phyloP scores from a whole-genome alignment of 768 basidiomycete species.

The Pisolithus orientalis region DNA sequence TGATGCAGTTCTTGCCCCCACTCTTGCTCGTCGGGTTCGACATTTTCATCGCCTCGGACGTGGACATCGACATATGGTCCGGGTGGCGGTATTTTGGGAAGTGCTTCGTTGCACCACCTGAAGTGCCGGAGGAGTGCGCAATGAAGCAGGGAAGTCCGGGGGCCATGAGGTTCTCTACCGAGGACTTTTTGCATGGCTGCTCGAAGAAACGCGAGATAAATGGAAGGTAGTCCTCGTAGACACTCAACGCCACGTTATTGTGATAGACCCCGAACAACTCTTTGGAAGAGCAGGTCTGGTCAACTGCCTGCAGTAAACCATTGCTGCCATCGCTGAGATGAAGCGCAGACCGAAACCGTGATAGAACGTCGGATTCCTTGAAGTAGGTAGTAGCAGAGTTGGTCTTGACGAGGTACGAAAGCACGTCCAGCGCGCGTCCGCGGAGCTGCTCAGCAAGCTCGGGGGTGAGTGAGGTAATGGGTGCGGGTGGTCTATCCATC shows the following conservation, averaged over 20 bases:
- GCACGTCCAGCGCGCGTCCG: slow-evolving; percentile 15
- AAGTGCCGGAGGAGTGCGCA: slow-evolving; percentile 16
- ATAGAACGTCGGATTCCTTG: slow-evolving; percentile 8
- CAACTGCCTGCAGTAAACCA: neutral
- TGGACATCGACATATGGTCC: slow-evolving; percentile 14
- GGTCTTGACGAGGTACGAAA: slow-evolving; percentile 16
- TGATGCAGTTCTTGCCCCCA: slow-evolving; percentile 13
- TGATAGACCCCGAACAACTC: slow-evolving; percentile 6
- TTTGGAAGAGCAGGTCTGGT: neutral
- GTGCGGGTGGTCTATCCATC: slow-evolving; percentile 10
- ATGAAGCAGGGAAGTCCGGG: slow-evolving; percentile 18
- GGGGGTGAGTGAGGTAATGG: slow-evolving; percentile 8
- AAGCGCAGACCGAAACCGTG: slow-evolving; percentile 9
- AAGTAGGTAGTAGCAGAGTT: slow-evolving; percentile 16
- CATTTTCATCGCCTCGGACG: slow-evolving; percentile 7
- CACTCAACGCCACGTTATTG: slow-evolving; percentile 11
- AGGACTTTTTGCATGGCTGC: slow-evolving; percentile 11
- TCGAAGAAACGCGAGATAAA: slow-evolving; percentile 16
- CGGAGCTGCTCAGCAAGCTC: slow-evolving; percentile 11
- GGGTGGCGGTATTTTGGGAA: slow-evolving; percentile 17
- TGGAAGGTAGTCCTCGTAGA: slow-evolving; percentile 13
- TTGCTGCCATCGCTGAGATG: neutral
- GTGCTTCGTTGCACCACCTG: slow-evolving; percentile 9
- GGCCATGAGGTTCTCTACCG: slow-evolving; percentile 17
- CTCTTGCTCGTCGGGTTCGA: slow-evolving; percentile 4